Evolutionary conservation across 2,329 filamentous ascomycete genomes (phyloP).

Genomic region (Alternaria gaisen): DNA sequence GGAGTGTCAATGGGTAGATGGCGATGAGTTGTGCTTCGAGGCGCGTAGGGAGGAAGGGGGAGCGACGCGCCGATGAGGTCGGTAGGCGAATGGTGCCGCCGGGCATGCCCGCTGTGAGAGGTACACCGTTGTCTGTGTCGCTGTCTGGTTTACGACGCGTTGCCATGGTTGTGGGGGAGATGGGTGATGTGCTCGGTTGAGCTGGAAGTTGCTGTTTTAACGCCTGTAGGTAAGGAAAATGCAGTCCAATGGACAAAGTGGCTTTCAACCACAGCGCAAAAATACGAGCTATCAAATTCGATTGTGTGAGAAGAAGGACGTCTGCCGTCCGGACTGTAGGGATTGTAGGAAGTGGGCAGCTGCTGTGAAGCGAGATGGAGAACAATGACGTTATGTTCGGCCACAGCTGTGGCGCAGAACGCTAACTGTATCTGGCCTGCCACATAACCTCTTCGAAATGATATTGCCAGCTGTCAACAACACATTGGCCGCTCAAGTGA

Average conservation of each 20-base stretch:
- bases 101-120: slow-evolving; percentile 38
- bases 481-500: not conserved
- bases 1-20: slow-evolving; percentile 79
- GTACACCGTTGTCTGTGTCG: slow-evolving; percentile 16
- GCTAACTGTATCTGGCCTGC: slow-evolving; percentile 24
- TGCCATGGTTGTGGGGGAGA: slow-evolving; percentile 34
- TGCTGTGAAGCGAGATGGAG: slow-evolving; percentile 6
- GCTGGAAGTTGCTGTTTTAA: not conserved
- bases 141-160: slow-evolving; percentile 43
- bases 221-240: not conserved
- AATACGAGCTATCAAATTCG: not conserved
- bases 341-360: slow-evolving; percentile 5
- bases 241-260: not conserved
- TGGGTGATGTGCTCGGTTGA: slow-evolving; percentile 1
- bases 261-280: not conserved
- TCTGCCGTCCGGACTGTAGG: not conserved
- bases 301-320: not conserved
- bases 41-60: slow-evolving; percentile 74
- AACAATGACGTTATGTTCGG: slow-evolving; percentile 36
- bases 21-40: slow-evolving; percentile 71
- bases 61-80: slow-evolving; percentile 43
- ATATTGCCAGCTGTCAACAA: not conserved
- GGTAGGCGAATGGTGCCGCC: slow-evolving; percentile 32
- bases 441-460: not conserved
- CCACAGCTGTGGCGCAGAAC: slow-evolving; percentile 32